Percentiles rank a stretch among this genome's conserved stretches.
phyloP scores from a whole-genome alignment of 2,329 filamentous ascomycete species.

The Cytospora leucostoma region DNA sequence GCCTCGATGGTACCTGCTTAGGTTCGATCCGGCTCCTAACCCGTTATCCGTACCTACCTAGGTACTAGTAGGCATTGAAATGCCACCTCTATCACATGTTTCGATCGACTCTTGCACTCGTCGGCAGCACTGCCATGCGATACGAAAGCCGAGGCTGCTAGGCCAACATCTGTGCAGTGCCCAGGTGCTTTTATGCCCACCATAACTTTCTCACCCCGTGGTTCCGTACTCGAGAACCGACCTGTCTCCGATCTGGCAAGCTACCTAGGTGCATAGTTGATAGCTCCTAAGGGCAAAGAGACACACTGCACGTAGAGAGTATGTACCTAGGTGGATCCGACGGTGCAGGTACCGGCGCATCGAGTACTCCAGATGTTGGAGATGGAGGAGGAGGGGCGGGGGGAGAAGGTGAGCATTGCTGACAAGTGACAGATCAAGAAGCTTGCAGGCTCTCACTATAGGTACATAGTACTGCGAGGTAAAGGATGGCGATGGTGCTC shows the following conservation, averaged over 20 bases:
- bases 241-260: not conserved
- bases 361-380: not conserved
- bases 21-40: not conserved
- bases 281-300: not conserved
- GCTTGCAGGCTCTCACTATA: constrained; percentile 13
- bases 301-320: not conserved
- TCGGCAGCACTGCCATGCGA: no score
- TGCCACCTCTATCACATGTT: not conserved
- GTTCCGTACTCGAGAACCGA: not conserved
- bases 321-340: not conserved
- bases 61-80: not conserved
- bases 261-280: not conserved
- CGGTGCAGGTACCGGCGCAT: not conserved
- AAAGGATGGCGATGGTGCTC: not conserved
- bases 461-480: constrained; percentile 1
- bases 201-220: not conserved
- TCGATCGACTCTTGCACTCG: not conserved
- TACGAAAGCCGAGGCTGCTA: not conserved
- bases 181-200: not conserved
- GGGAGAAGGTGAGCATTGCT: no score
- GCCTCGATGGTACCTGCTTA: not conserved
- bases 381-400: not conserved
- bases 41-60: not conserved
- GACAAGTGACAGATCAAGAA: constrained; percentile 24
- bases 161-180: not conserved